Percentiles rank a stretch among this genome's conserved stretches.
phyloP scores from a whole-genome alignment of 176 grass and related monocot genomes.

The Sorghum bicolor region DNA sequence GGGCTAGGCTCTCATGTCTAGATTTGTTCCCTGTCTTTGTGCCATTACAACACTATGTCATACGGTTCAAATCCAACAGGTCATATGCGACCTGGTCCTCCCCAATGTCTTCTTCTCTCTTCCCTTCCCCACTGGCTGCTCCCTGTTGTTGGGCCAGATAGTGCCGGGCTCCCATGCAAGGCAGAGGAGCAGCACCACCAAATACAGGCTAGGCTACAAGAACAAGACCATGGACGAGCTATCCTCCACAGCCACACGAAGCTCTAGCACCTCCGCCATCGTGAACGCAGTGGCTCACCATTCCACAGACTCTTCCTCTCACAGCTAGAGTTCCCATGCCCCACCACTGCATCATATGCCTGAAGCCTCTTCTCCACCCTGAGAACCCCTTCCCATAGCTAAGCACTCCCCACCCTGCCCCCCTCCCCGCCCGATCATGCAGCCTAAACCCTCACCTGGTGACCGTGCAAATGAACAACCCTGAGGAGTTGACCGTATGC shows the following conservation, averaged over 20 bases:
- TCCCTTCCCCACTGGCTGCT: background rate
- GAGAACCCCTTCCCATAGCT: background rate
- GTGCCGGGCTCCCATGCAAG: background rate
- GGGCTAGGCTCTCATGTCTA: background rate
- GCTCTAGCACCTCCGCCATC: background rate
- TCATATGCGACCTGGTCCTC: background rate
- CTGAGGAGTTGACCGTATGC: background rate
- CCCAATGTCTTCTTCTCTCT: background rate
- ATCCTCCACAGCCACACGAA: background rate
- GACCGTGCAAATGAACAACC: background rate
- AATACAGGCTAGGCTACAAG: background rate
- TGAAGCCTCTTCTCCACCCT: background rate
- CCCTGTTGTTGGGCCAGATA: background rate
- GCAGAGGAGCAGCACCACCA: background rate
- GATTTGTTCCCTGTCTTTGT: background rate
- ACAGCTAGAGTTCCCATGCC: background rate
- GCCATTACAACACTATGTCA: background rate
- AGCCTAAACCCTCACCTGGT: background rate
- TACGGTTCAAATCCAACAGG: background rate
- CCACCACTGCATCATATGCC: background rate
- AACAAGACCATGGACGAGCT: background rate
- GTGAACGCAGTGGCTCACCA: background rate
- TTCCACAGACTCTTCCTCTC: background rate
- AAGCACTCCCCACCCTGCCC: background rate
- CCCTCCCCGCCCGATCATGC: background rate